phyloP scores from a whole-genome alignment of 1,284 basidiomycete genomes.

The Polyporus tsugae region DNA sequence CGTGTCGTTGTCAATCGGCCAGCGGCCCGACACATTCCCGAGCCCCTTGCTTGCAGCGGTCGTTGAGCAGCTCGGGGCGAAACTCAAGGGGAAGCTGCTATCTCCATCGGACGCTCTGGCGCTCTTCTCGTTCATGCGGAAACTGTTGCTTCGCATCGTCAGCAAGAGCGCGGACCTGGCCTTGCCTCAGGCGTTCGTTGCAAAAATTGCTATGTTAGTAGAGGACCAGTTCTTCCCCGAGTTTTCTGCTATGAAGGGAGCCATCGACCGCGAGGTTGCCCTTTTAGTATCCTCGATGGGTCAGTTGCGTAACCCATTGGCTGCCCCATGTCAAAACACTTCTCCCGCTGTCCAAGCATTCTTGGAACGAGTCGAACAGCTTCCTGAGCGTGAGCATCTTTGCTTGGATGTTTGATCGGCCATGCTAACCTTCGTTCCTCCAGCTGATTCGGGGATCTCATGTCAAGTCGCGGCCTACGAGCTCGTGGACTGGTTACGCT shows the following conservation, averaged over 20 bases:
- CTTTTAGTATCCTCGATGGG: conserved; percentile 47
- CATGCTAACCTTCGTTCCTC: neutral
- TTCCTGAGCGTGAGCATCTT: conserved; percentile 48
- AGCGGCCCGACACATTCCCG: conserved; percentile 44
- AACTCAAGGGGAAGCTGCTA: conserved; percentile 60
- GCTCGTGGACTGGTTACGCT: conserved; percentile 66
- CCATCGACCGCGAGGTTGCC: conserved; percentile 56
- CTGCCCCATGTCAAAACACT: conserved; percentile 4
- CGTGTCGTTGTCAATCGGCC: conserved; percentile 19
- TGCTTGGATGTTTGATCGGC: neutral
- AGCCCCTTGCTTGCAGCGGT: conserved; percentile 83
- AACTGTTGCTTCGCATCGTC: conserved; percentile 64
- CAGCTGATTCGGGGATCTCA: conserved; percentile 46
- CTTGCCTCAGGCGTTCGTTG: conserved; percentile 46
- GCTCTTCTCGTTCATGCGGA: conserved; percentile 67
- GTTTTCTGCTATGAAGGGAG: conserved; percentile 49
- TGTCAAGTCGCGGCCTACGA: conserved; percentile 54
- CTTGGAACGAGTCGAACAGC: conserved; percentile 50
- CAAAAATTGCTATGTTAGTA: conserved; percentile 49
- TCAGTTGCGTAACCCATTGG: conserved; percentile 35
- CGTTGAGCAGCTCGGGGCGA: conserved; percentile 78
- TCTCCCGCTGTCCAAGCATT: conserved; percentile 46
- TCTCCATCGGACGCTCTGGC: conserved; percentile 68
- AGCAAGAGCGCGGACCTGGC: conserved; percentile 57
- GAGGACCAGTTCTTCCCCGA: conserved; percentile 39